Conservation (phyloP, 1,139 yeast species). For the Yamadazyma diddensiae region DNA sequence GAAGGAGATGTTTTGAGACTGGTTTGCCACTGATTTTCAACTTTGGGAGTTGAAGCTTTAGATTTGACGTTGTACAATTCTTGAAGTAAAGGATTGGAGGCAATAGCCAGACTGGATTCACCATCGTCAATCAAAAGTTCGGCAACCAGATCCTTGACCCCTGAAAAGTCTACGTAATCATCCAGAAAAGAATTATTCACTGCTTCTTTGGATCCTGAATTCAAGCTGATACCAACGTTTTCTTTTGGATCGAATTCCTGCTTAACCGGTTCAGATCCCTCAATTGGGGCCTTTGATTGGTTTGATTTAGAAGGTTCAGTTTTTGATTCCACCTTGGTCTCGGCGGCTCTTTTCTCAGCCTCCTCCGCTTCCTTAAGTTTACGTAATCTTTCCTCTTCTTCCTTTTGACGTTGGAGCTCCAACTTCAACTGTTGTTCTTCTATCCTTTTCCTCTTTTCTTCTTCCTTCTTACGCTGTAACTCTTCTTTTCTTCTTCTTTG, state of each 20-base stretch:
- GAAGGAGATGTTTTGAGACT: constrained; percentile 5
- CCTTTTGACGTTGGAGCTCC: constrained; percentile 51
- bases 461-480: constrained; percentile 48
- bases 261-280: background rate
- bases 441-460: constrained; percentile 46
- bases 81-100: constrained; percentile 9
- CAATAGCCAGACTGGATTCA: background rate
- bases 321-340: no score
- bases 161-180: background rate
- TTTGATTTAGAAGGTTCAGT: no score
- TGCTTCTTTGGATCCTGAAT: no score
- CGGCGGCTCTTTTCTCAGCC: constrained; percentile 21
- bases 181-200: no score
- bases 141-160: constrained; percentile 1
- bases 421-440: constrained; percentile 38
- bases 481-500: constrained; percentile 49
- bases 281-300: no score
- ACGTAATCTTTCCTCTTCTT: constrained; percentile 43
- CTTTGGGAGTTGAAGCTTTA: constrained; percentile 13
- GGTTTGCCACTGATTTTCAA: constrained; percentile 10
- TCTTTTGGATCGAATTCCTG: background rate
- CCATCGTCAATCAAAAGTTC: background rate
- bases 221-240: background rate
- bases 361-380: constrained; percentile 5
- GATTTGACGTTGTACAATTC: constrained; percentile 8